Conservation (phyloP, 768 basidiomycete species). For the Pleurotus sapidus region DNA sequence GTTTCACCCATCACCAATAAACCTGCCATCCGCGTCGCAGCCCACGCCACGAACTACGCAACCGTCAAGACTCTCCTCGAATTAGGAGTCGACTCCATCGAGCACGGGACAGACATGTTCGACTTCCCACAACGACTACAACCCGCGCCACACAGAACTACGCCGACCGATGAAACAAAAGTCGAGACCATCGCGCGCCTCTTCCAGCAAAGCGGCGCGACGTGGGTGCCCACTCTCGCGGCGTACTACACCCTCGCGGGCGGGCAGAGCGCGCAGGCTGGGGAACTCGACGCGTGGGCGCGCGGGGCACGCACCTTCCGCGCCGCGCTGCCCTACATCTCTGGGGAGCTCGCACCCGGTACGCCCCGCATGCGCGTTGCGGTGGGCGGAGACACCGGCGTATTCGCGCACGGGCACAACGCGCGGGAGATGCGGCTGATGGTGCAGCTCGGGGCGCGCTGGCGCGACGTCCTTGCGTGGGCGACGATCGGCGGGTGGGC, state of each 20-base stretch:
- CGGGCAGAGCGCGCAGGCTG: neutral
- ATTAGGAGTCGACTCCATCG: conserved; percentile 50
- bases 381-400: conserved; percentile 65
- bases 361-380: conserved; percentile 32
- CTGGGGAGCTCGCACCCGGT: conserved; percentile 19
- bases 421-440: conserved; percentile 60
- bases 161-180: conserved; percentile 16
- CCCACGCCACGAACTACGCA: conserved; percentile 40
- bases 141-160: neutral
- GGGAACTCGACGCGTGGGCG: conserved; percentile 31
- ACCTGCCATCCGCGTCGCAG: conserved; percentile 39
- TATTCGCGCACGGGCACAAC: conserved; percentile 60
- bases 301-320: conserved; percentile 36
- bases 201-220: conserved; percentile 24
- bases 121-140: neutral
- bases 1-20: conserved; percentile 49
- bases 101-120: conserved; percentile 46
- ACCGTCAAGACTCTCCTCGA: conserved; percentile 31
- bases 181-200: conserved; percentile 22
- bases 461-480: conserved; percentile 54
- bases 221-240: conserved; percentile 60
- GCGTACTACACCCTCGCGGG: conserved; percentile 37
- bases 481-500: conserved; percentile 59
- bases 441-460: conserved; percentile 51
- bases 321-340: conserved; percentile 38